Evolutionary conservation across 441 rosid species (phyloP), one percentile per base, ranked within the genome.

Genomic region (Croton setiger): DNA sequence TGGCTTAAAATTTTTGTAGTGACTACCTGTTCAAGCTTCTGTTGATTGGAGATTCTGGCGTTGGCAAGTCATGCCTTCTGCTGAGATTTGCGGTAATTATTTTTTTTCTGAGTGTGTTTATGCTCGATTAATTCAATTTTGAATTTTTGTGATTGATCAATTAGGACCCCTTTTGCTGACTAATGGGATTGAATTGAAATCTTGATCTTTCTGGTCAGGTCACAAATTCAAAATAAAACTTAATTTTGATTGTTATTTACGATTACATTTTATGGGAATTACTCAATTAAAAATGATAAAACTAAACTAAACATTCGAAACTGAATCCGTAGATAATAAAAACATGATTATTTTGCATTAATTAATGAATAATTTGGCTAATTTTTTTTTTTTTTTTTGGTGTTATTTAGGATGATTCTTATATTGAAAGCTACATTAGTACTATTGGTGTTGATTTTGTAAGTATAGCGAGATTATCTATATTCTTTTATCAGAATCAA

Each of bases 401-500:
- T 37, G 47, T 21, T 60, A n/a, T 18, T 12, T 27, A 56, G 60
- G 60, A 56, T 56, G 60, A 56, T 56, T 27, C 60, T 27, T 56
- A 56, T 27, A 56, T 56, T 27, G 60, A 56, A 56, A 56, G 60
- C 60, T 56, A 56, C 37, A 56, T 56, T 27, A 56, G 60, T 31
- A 56, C 60, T n/a, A 56, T 56, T 27, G 60, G 60, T 56, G 60
- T 56, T 56, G 60, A 56, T 15, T 56, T 56, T 56, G 60, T 56
- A 56, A 56, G 63, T 60, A 60, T 37, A 27, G 31, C 14, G 43
- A 39, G 10, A 60, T n/a, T 17, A 8, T n/a, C 39, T 3, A 36
- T 36, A 12, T 21, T 4, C 14, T 37, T 27, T 37, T 37, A 10
- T 37, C 13, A 1, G 23, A 60, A 4, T 18, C 27, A 60, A 20